These are phyloP conservation scores for Piloderma croceum DNA, from an alignment of 768 basidiomycete species.

Conservation along the genomic window DNA sequence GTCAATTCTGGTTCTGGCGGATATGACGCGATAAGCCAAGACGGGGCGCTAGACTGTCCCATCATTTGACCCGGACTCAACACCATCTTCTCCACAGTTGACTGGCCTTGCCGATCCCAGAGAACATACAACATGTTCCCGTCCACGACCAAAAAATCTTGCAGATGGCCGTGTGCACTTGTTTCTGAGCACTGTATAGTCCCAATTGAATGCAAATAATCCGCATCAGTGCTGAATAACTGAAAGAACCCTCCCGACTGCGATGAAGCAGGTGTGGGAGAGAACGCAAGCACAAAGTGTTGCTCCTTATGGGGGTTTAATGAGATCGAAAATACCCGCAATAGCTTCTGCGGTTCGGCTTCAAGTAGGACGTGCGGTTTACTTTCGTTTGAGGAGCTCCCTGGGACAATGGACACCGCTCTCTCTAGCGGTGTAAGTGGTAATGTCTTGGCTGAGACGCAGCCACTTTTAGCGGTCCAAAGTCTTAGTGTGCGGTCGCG, in stretches of 20 bases:
- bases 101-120: slow-evolving; percentile 79
- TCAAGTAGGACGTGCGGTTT: slow-evolving; percentile 49
- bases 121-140: slow-evolving; percentile 54
- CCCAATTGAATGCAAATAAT: slow-evolving; percentile 54
- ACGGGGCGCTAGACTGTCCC: slow-evolving; percentile 24
- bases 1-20: slow-evolving; percentile 73
- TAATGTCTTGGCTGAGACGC: slow-evolving; percentile 58
- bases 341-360: slow-evolving; percentile 53
- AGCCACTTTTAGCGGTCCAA: slow-evolving; percentile 76
- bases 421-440: slow-evolving; percentile 30
- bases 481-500: slow-evolving; percentile 78
- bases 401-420: slow-evolving; percentile 27
- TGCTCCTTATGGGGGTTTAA: slow-evolving; percentile 42
- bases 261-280: slow-evolving; percentile 59
- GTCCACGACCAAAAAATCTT: slow-evolving; percentile 65
- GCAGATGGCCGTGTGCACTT: slow-evolving; percentile 66
- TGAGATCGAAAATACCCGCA: slow-evolving; percentile 58
- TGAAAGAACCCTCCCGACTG: slow-evolving; percentile 78
- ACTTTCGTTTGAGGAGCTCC: slow-evolving; percentile 23
- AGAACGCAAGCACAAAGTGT: slow-evolving; percentile 64
- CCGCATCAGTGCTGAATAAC: slow-evolving; percentile 49
- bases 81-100: slow-evolving; percentile 55
- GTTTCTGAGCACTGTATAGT: slow-evolving; percentile 53
- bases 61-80: slow-evolving; percentile 37
- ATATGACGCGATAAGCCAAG: slow-evolving; percentile 56